Evolutionary conservation across 1,284 basidiomycete genomes (phyloP), one percentile per base, ranked within the genome.

Genomic region (Cryptococcus floricola): DNA sequence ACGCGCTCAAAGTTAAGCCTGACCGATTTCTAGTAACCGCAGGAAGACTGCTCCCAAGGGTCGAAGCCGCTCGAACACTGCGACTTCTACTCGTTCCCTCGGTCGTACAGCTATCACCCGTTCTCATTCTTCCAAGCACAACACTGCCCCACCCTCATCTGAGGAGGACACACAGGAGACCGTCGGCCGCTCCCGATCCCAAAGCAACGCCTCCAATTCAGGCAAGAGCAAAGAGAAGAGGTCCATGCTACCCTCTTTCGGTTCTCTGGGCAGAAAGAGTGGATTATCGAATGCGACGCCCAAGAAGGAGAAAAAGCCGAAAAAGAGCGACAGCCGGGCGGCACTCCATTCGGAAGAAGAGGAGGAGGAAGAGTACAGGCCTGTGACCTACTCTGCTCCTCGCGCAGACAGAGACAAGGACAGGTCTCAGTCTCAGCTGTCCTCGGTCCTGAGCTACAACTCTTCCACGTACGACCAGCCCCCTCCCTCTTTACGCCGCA

Each of bases 241-340:
- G 34, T 67, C 66, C 4, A 70, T 73, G 42, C 48, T 74, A 13
- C 68, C 71, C 7, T 70, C 69, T 31, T 71, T 75, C 49, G 69
- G 72, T 5, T 71, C 70, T 9, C 68, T 74, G 9, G 69, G 71
- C 14, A 67, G 66, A 54, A 77, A 75, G 59, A 58, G 61, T 4
- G 65, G 64, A 9, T 53, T 64, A 43, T 60, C 63, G 9, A 58
- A 50, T 13, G 52, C 57, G 9, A 45, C 52, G 57, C 44, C 53
- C 19, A 63, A 69, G 56, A 38, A 54, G 16, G 62, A 64, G 70
- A 83, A 86, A 60, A 83, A 82, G 65, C 82, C 85, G 39, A 78
- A 81, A 57, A 87, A 86, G 47, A 65, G 68, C 14, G 71, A 85
- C 52, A 75, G 82, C 41, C 72, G 88, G 12, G 56, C 62, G 45